These are phyloP conservation scores for Kockovaella imperatae DNA, from an alignment of 768 basidiomycete genomes.

Conservation along the genomic window DNA sequence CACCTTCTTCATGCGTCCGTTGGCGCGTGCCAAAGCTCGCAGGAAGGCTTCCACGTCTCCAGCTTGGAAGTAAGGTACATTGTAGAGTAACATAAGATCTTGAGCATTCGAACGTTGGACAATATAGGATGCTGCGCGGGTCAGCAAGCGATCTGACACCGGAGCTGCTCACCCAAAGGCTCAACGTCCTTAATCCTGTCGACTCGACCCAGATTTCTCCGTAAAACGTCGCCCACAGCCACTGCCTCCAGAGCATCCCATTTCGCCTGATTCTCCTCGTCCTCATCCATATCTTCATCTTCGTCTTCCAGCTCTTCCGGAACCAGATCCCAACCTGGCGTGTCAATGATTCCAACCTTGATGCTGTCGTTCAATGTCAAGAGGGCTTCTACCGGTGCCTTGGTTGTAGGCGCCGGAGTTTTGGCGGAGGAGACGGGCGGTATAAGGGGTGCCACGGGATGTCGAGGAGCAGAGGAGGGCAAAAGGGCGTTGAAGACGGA, in stretches of 20 bases:
- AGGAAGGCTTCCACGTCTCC: conserved; percentile 68
- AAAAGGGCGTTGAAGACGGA: conserved; percentile 73
- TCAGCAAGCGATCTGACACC: neutral
- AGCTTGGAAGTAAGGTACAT: conserved; percentile 65
- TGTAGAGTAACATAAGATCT: conserved; percentile 85
- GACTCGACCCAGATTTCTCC: conserved; percentile 70
- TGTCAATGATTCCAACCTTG: conserved; percentile 67
- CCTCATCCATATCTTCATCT: conserved; percentile 45
- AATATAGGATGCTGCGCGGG: conserved; percentile 56
- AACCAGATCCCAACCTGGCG: conserved; percentile 67
- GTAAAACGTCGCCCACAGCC: conserved; percentile 60
- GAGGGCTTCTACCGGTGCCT: conserved; percentile 56
- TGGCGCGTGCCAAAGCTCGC: conserved; percentile 63
- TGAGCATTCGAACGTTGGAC: conserved; percentile 61
- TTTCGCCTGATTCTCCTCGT: conserved; percentile 36
- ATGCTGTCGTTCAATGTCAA: conserved; percentile 52
- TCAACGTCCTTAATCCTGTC: conserved; percentile 76
- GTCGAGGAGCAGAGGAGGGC: conserved; percentile 44
- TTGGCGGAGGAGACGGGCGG: conserved; percentile 46
- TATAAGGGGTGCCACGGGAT: conserved; percentile 53
- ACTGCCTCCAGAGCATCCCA: conserved; percentile 42
- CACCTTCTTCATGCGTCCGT: conserved; percentile 71
- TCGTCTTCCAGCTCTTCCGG: conserved; percentile 42
- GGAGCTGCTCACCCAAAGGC: conserved; percentile 53
- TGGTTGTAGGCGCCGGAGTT: conserved; percentile 64